phyloP scores from a whole-genome alignment of 345 rosid genomes.

The Ricinus communis region DNA sequence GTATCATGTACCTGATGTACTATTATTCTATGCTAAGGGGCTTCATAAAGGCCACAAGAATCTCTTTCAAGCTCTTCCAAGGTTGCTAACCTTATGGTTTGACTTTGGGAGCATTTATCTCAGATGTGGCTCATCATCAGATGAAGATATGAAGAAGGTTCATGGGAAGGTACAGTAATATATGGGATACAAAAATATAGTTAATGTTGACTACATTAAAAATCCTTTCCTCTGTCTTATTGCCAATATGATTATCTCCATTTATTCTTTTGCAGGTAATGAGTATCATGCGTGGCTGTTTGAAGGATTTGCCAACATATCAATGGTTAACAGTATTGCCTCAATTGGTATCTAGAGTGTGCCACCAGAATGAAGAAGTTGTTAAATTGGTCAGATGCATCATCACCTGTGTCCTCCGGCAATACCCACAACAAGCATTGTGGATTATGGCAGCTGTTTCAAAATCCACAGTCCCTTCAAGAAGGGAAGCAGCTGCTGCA shows the following conservation, averaged over 20 bases:
- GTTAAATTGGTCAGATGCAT: constrained; percentile 76
- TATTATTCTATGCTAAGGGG: constrained; percentile 87
- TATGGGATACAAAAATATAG: constrained; percentile 5
- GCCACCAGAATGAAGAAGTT: constrained; percentile 89
- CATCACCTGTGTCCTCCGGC: constrained; percentile 77
- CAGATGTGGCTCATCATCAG: constrained; percentile 49
- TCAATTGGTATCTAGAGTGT: constrained; percentile 94
- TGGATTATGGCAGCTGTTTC: constrained; percentile 99
- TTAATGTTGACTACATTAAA: not conserved
- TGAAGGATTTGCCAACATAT: constrained; percentile 93
- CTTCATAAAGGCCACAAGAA: constrained; percentile 90
- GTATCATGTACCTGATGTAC: constrained; percentile 69
- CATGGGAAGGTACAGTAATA: constrained; percentile 59
- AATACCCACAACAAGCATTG: constrained; percentile 91
- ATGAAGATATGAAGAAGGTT: constrained; percentile 64
- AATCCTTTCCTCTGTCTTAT: constrained; percentile 1
- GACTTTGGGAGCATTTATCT: constrained; percentile 86
- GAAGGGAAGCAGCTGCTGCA: constrained; percentile 91
- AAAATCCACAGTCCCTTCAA: constrained; percentile 90
- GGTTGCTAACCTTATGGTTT: constrained; percentile 94
- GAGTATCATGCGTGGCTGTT: constrained; percentile 85
- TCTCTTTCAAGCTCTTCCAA: constrained; percentile 98
- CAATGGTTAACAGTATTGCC: constrained; percentile 96
- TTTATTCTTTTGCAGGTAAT: constrained; percentile 53
- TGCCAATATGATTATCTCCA: constrained; percentile 7